Conservation (phyloP, 176 grass and related monocot species). For the Echinochloa phyllopogon region DNA sequence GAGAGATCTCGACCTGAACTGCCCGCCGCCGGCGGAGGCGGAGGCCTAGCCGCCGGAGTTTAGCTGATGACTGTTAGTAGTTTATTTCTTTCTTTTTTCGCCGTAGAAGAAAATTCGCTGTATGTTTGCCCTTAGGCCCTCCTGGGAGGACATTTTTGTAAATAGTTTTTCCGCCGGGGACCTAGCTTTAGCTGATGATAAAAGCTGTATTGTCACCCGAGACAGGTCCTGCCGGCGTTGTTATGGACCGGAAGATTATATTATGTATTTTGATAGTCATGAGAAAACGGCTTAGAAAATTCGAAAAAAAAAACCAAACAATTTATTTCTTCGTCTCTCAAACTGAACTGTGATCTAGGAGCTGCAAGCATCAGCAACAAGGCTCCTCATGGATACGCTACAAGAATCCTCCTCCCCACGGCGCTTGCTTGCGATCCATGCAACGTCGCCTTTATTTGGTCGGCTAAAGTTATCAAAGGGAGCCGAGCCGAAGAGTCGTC, state of each 20-base stretch:
- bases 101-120: conserved; percentile 1
- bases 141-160: conserved; percentile 42
- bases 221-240: conserved; percentile 54
- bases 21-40: conserved; percentile 59
- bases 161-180: conserved; percentile 65
- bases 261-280: conserved; percentile 32
- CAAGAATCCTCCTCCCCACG: neutral
- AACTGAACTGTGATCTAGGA: conserved; percentile 17
- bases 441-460: conserved; percentile 38
- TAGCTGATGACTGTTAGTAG: conserved; percentile 38
- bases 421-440: conserved; percentile 45
- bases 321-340: neutral
- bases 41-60: conserved; percentile 51
- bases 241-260: conserved; percentile 40
- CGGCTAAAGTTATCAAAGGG: neutral
- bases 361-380: no score
- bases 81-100: neutral
- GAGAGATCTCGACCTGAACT: conserved; percentile 88
- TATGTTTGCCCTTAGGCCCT: conserved; percentile 1
- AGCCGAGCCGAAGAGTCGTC: neutral
- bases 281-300: neutral
- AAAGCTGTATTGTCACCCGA: conserved; percentile 38
- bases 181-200: conserved; percentile 13
- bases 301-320: neutral
- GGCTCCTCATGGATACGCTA: no score